These are phyloP conservation scores for Vanrija pseudolonga DNA, from an alignment of 1,284 basidiomycete species.

Conservation along the genomic window DNA sequence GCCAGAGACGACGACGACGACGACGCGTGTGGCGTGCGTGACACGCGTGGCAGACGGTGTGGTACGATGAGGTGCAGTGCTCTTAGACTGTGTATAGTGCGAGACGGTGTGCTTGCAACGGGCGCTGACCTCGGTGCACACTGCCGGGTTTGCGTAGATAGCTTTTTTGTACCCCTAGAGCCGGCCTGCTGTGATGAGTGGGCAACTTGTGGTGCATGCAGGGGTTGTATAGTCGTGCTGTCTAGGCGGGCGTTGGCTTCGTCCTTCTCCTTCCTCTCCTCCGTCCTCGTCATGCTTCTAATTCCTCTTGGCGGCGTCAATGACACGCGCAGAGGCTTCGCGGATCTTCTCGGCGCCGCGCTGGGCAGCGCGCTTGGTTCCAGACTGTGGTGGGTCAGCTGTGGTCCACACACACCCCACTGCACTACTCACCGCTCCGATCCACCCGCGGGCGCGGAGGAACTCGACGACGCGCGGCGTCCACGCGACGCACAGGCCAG, in stretches of 20 bases:
- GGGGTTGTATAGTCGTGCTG: conserved; percentile 10
- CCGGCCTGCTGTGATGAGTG: too few species aligned
- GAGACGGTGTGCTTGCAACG: background rate
- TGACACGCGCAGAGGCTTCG: conserved; percentile 6
- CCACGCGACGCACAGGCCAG: conserved; percentile 81
- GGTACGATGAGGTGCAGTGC: background rate
- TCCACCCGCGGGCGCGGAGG: conserved; percentile 70
- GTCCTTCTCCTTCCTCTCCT: background rate
- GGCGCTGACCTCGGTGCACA: background rate
- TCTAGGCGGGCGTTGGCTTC: background rate
- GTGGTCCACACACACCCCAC: too few species aligned
- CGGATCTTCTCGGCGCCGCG: conserved; percentile 13
- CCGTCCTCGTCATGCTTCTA: background rate
- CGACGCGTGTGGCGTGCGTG: background rate
- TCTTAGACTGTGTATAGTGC: background rate
- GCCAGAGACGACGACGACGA: too few species aligned
- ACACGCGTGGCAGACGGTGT: background rate
- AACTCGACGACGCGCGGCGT: conserved; percentile 81
- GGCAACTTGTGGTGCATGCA: conserved; percentile 7
- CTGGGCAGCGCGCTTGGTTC: conserved; percentile 13
- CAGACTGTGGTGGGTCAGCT: conserved; percentile 6
- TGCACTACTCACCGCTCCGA: conserved; percentile 37
- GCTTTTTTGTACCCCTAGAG: background rate
- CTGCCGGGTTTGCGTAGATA: background rate
- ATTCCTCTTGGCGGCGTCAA: conserved; percentile 7